Percentiles rank a stretch among this genome's conserved stretches.
phyloP scores from a whole-genome alignment of 345 rosid genomes.

The Geranium rotundifolium region DNA sequence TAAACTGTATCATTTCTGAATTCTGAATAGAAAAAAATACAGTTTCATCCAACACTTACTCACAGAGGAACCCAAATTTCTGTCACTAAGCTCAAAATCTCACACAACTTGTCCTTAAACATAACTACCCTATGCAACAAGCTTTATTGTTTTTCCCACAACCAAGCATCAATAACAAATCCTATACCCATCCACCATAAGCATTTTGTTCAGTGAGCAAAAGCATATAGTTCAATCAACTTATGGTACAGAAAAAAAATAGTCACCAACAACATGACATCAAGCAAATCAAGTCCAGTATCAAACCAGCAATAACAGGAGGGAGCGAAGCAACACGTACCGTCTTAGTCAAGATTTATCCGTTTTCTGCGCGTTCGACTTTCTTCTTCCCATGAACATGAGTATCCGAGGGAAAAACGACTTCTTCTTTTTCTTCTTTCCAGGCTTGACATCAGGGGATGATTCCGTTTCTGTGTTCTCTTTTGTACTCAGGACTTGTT shows the following conservation, averaged over 20 bases:
- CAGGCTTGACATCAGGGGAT: slow-evolving; percentile 22
- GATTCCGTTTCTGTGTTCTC: slow-evolving; percentile 18
- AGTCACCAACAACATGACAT: slow-evolving; percentile 22
- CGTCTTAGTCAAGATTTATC: slow-evolving; percentile 1
- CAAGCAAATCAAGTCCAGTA: slow-evolving; percentile 20
- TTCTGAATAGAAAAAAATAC: neutral
- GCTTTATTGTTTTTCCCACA: slow-evolving; percentile 5
- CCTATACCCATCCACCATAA: slow-evolving; percentile 9
- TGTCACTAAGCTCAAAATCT: neutral
- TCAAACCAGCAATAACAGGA: slow-evolving; percentile 3
- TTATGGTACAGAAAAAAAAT: slow-evolving; percentile 14
- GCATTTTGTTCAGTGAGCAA: slow-evolving; percentile 5
- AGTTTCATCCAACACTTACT: neutral
- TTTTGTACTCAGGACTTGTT: slow-evolving; percentile 17
- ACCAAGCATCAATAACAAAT: slow-evolving; percentile 1
- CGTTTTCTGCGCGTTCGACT: slow-evolving; percentile 32
- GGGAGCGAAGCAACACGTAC: neutral
- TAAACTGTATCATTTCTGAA: neutral
- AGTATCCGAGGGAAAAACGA: slow-evolving; percentile 57
- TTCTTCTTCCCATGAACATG: slow-evolving; percentile 51
- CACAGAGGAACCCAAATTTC: neutral
- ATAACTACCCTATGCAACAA: slow-evolving; percentile 2
- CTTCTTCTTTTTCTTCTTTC: slow-evolving; percentile 66
- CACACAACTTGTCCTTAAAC: neutral
- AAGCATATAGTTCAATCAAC: slow-evolving; percentile 9